phyloP scores from a whole-genome alignment of 495 filamentous ascomycete species.

The Daldinia vernicosa region DNA sequence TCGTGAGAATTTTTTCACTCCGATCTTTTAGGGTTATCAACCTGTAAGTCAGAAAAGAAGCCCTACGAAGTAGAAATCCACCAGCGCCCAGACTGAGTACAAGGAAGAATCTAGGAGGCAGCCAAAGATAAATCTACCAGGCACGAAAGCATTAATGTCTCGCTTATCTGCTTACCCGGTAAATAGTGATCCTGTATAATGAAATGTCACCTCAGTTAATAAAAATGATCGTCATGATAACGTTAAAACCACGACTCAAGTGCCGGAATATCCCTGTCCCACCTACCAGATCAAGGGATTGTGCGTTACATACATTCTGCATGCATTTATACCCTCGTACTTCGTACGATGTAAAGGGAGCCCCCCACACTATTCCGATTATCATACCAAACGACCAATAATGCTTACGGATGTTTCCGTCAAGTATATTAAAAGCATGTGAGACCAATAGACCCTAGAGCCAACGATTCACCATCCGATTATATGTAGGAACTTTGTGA shows the following conservation, averaged over 20 bases:
- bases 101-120: not conserved
- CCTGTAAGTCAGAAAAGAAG: not conserved
- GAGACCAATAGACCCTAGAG: not conserved
- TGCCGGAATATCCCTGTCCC: conserved; percentile 18
- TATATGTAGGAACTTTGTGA: not conserved
- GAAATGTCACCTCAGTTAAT: conserved; percentile 31
- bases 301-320: conserved; percentile 28
- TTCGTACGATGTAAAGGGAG: conserved; percentile 9
- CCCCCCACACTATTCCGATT: conserved; percentile 20
- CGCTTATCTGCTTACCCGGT: conserved; percentile 31
- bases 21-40: not conserved
- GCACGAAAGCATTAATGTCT: conserved; percentile 16
- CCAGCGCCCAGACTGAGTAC: not conserved
- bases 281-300: conserved; percentile 30
- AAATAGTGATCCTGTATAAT: conserved; percentile 7
- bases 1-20: not conserved
- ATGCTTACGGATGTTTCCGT: not conserved
- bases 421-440: conserved; percentile 6
- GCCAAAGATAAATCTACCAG: conserved; percentile 16
- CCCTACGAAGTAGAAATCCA: not conserved
- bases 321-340: conserved; percentile 38
- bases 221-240: conserved; percentile 34
- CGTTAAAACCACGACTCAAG: conserved; percentile 24
- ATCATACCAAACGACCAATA: not conserved
- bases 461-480: conserved; percentile 1